Evolutionary conservation across 441 rosid species (phyloP).

Genomic region (Syzygium malaccense): DNA sequence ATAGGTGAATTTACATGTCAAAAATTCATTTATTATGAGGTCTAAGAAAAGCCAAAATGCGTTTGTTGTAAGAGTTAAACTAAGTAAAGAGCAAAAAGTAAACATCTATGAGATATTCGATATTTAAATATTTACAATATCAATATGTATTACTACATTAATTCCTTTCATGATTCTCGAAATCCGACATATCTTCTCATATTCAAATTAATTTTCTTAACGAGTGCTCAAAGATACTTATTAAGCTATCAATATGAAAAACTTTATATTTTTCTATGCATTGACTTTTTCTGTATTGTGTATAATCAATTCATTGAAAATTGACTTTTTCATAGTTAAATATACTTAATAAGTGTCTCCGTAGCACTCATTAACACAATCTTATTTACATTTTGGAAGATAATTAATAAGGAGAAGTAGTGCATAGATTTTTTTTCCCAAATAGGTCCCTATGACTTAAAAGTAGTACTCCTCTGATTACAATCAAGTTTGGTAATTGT

Average conservation of each 20-base stretch:
- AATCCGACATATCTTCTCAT: neutral
- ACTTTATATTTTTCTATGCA: neutral
- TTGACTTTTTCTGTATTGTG: neutral
- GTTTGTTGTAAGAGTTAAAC: neutral
- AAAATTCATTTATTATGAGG: neutral
- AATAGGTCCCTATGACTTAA: too few relatives aligned
- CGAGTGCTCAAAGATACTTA: rapidly evolving
- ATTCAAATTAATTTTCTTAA: neutral
- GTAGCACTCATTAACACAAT: neutral
- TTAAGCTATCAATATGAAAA: neutral
- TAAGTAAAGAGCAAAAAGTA: neutral
- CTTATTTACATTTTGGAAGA: neutral
- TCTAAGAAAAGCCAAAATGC: neutral
- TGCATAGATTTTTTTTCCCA: neutral
- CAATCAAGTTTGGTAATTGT: neutral
- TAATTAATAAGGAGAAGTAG: neutral
- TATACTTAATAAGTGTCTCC: neutral
- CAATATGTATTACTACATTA: neutral
- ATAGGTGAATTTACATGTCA: neutral
- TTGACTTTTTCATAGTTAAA: neutral
- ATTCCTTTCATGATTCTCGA: neutral
- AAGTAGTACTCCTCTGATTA: too few relatives aligned
- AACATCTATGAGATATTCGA: neutral
- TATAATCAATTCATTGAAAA: rapidly evolving
- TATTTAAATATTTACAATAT: neutral